phyloP scores from a whole-genome alignment of 768 basidiomycete species.

The Suillus subaureus region DNA sequence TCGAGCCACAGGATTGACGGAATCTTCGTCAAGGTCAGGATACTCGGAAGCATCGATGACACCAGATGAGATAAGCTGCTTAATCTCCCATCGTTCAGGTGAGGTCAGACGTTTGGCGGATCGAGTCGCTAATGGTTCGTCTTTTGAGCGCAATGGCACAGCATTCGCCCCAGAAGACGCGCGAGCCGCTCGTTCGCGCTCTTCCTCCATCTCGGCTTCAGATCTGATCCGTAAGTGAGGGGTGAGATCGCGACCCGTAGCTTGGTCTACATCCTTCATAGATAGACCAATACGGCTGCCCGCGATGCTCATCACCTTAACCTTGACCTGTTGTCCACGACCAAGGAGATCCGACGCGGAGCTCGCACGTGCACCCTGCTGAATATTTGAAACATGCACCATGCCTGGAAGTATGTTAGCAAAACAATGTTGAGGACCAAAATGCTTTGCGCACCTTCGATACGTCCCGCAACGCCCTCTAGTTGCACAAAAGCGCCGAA shows the following conservation, averaged over 20 bases:
- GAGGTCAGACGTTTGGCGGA: slow-evolving; percentile 91
- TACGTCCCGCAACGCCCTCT: slow-evolving; percentile 83
- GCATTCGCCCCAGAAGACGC: slow-evolving; percentile 85
- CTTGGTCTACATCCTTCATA: slow-evolving; percentile 98
- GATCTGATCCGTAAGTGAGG: slow-evolving; percentile 95
- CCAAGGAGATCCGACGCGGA: slow-evolving; percentile 85
- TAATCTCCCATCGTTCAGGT: slow-evolving; percentile 99
- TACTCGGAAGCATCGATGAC: slow-evolving; percentile 91
- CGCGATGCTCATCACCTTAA: slow-evolving; percentile 95
- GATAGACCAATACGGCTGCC: slow-evolving; percentile 83
- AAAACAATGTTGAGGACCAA: not conserved
- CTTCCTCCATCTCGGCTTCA: slow-evolving; percentile 90
- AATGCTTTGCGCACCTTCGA: slow-evolving; percentile 71
- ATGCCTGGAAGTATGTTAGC: slow-evolving; percentile 62
- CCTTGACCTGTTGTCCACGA: slow-evolving; percentile 84
- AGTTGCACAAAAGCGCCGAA: slow-evolving; percentile 94
- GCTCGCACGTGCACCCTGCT: slow-evolving; percentile 81
- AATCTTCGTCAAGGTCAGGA: slow-evolving; percentile 89
- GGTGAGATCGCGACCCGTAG: slow-evolving; percentile 85
- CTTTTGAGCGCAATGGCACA: slow-evolving; percentile 68
- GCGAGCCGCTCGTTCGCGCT: slow-evolving; percentile 60
- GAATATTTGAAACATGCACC: slow-evolving; percentile 95
- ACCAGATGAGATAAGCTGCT: slow-evolving; percentile 96
- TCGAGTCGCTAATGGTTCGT: slow-evolving; percentile 52
- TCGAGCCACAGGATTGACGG: slow-evolving; percentile 71